Conservation (phyloP, 345 rosid species). For the Cochlearia excelsa region DNA sequence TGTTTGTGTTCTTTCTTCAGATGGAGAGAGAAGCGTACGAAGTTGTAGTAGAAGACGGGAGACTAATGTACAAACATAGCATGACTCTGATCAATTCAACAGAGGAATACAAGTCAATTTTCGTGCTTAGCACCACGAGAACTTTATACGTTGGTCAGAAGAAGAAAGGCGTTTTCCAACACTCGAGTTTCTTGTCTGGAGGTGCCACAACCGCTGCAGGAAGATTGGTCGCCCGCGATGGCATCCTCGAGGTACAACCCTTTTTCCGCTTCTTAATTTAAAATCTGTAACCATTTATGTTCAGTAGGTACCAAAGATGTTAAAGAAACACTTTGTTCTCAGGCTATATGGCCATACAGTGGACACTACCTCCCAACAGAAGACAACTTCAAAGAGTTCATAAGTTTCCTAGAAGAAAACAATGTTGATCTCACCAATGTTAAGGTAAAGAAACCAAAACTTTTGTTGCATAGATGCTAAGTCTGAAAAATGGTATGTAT, state of each 20-base stretch:
- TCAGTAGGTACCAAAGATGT: not conserved
- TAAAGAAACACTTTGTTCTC: not conserved
- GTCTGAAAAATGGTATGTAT: slow-evolving; percentile 8
- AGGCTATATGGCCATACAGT: slow-evolving; percentile 74
- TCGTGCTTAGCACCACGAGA: slow-evolving; percentile 66
- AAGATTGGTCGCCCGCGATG: slow-evolving; percentile 52
- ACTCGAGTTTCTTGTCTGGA: slow-evolving; percentile 66
- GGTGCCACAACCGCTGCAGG: slow-evolving; percentile 71
- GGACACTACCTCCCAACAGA: slow-evolving; percentile 69
- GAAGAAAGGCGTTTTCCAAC: slow-evolving; percentile 63
- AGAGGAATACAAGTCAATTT: slow-evolving; percentile 60
- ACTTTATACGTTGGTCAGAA: slow-evolving; percentile 57
- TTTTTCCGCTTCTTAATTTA: not conserved
- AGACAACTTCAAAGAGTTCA: slow-evolving; percentile 57
- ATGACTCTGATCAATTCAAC: slow-evolving; percentile 40
- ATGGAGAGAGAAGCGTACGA: slow-evolving; percentile 61
- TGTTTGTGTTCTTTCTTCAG: slow-evolving; percentile 34
- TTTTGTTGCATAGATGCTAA: not conserved
- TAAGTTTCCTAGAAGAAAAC: slow-evolving; percentile 54
- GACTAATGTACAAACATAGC: slow-evolving; percentile 44
- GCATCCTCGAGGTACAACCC: slow-evolving; percentile 50
- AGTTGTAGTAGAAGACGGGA: slow-evolving; percentile 61
- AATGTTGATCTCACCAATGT: slow-evolving; percentile 54
- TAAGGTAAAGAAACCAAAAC: slow-evolving; percentile 40
- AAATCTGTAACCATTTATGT: not conserved